Base-by-base conservation (phyloP, 805 yeast genomes). In the Kodamaea jinghongensis region DNA sequence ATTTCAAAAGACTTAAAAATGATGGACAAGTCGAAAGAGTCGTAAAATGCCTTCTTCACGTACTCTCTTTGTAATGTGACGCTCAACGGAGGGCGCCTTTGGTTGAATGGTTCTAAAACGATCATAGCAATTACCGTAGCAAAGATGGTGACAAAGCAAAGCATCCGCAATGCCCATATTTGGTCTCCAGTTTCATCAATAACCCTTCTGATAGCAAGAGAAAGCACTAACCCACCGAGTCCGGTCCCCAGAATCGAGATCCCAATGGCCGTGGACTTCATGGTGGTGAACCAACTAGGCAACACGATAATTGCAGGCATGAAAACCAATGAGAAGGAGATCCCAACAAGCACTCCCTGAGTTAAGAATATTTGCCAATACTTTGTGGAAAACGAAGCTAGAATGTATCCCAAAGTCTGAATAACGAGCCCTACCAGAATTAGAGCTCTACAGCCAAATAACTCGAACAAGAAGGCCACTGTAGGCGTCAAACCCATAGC, bases 291-390 rank as follows among this genome's bases (percentile, higher is more conserved):
- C 61, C 36, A 20, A 4, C 77, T 79, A 1, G 91, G 83, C 3
- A 79, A 67, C 38, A 78, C 73, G 22, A 79, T 64, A 10, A 78
- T 54, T 0, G 86, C 78, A 14, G 34, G 34, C 13, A 31, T 33
- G 36, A 17, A 33, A 5, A 33, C 22, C 48, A 79, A 56, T 2
- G 82, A 81, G 22, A 75, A 52, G 26, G 88, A 84, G 38, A 72
- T 12, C 8, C 34, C 34, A 11, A 17, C 74, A 31, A 84, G 45
- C 2, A 82, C 65, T 16, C 91, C 90, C 58, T 84, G 90, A 4
- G 86, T 76, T 27, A 81, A 55, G 50, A 72, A 81, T 11, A 85
- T 53, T 45, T 85, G 81, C 88, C 90, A 83, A 14, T 78, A 51
- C 26, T 69, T 64, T 1, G 69, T 73, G 1, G 84, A 58, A 50